These are phyloP conservation scores for Coffea canephora DNA, from an alignment of 257 asterid genomes.

Conservation along the genomic window DNA sequence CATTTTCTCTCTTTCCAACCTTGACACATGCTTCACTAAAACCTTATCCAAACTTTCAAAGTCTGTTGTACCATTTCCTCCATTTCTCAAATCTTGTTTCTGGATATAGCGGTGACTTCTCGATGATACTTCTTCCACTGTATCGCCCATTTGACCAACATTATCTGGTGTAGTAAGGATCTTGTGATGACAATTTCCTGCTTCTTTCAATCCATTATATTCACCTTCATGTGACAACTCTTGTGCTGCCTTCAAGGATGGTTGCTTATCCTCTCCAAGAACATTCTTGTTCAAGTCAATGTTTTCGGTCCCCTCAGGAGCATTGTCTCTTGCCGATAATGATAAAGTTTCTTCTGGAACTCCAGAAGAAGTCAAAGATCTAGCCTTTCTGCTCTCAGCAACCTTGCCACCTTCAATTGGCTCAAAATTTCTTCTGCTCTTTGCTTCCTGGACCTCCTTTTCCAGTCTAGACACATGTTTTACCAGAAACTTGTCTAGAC, in stretches of 20 bases:
- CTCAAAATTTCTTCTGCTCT: conserved; percentile 31
- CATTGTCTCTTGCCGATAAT: conserved; percentile 4
- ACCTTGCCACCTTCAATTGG: conserved; percentile 8
- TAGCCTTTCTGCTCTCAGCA: conserved; percentile 3
- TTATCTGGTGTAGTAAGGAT: conserved; percentile 19
- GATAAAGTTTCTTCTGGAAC: conserved; percentile 2
- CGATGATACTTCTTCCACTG: conserved; percentile 23
- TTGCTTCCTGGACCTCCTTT: conserved; percentile 77
- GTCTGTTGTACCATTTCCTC: conserved; percentile 23
- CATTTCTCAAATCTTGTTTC: conserved; percentile 21
- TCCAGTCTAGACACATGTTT: conserved; percentile 71
- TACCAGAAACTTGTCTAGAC: conserved; percentile 69
- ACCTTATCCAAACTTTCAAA: conserved; percentile 65
- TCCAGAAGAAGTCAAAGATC: neutral
- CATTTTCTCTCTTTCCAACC: conserved; percentile 67
- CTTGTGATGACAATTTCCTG: conserved; percentile 19
- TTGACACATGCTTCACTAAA: conserved; percentile 76
- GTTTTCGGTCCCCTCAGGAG: conserved; percentile 50
- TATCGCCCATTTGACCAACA: conserved; percentile 20
- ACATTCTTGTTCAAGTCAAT: conserved; percentile 39
- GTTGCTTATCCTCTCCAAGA: conserved; percentile 12
- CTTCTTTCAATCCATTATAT: conserved; percentile 14
- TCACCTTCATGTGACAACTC: neutral
- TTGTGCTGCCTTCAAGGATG: conserved; percentile 6
- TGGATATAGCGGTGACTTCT: conserved; percentile 16